These are phyloP conservation scores for Punctularia strigosozonata DNA, from an alignment of 768 basidiomycete species.

Conservation along the genomic window DNA sequence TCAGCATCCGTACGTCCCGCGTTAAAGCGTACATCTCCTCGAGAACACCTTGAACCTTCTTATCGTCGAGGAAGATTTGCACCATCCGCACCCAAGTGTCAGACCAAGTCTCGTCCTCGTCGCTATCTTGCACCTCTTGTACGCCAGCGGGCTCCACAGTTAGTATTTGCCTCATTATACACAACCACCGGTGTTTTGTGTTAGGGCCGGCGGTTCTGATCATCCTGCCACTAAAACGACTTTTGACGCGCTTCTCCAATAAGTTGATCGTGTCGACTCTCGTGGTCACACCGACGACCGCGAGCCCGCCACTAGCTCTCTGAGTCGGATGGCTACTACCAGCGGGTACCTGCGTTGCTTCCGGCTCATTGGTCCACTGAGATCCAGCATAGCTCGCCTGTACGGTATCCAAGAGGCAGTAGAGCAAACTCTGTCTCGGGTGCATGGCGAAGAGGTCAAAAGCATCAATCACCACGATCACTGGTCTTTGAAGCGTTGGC, in stretches of 20 bases:
- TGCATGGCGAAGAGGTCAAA: constrained; percentile 92
- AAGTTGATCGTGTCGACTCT: constrained; percentile 81
- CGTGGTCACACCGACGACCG: constrained; percentile 78
- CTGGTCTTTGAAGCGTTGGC: constrained; percentile 69
- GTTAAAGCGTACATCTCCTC: constrained; percentile 51
- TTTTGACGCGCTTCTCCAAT: constrained; percentile 95
- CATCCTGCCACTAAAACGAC: constrained; percentile 89
- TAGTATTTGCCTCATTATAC: constrained; percentile 36
- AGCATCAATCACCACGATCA: constrained; percentile 76
- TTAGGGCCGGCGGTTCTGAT: constrained; percentile 60
- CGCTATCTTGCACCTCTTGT: constrained; percentile 11
- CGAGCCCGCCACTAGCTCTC: constrained; percentile 66
- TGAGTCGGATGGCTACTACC: too few species aligned
- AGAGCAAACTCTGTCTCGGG: constrained; percentile 84
- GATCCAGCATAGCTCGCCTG: constrained; percentile 66
- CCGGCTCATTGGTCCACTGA: too few species aligned
- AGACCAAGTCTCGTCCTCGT: constrained; percentile 42
- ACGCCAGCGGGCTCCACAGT: constrained; percentile 18
- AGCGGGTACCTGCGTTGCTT: too few species aligned
- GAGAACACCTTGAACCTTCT: constrained; percentile 30
- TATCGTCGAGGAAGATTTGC: constrained; percentile 42
- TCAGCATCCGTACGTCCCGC: constrained; percentile 46
- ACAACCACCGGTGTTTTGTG: constrained; percentile 35
- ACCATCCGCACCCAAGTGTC: constrained; percentile 45
- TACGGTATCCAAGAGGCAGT: constrained; percentile 90